Percentiles rank a stretch among this genome's conserved stretches.
These are phyloP conservation scores for Aspergillus hiratsukae DNA, from an alignment of 2,329 filamentous ascomycete species.

Conservation along the genomic window DNA sequence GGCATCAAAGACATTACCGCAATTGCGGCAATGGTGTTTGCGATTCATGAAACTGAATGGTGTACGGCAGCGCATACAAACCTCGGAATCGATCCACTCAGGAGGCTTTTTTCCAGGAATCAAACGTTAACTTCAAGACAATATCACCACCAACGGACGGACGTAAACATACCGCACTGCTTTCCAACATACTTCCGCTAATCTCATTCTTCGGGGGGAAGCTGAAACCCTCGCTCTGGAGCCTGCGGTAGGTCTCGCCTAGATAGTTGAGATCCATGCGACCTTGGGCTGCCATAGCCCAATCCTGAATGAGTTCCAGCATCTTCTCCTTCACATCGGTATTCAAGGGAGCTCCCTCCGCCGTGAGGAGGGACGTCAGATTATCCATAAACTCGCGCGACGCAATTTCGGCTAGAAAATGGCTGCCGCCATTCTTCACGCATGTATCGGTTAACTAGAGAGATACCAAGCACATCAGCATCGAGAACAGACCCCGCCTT, in stretches of 20 bases:
- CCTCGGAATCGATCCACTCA: slow-evolving; percentile 96
- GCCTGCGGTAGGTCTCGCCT: slow-evolving; percentile 73
- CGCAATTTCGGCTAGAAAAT: slow-evolving; percentile 93
- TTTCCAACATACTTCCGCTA: slow-evolving; percentile 96
- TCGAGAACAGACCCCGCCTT: slow-evolving; percentile 2
- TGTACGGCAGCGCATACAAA: slow-evolving; percentile 96
- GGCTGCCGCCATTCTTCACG: slow-evolving; percentile 93
- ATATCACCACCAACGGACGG: background rate
- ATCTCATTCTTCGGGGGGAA: slow-evolving; percentile 86
- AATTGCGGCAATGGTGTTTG: slow-evolving; percentile 97
- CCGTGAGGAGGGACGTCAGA: slow-evolving; percentile 80
- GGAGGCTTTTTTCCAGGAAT: slow-evolving; percentile 60
- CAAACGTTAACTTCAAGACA: slow-evolving; percentile 7
- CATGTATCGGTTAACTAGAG: slow-evolving; percentile 87
- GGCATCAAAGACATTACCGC: slow-evolving; percentile 94
- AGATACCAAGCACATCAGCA: slow-evolving; percentile 10
- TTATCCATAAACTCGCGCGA: slow-evolving; percentile 99
- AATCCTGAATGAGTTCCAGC: slow-evolving; percentile 86
- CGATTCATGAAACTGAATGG: slow-evolving; percentile 96
- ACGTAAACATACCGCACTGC: slow-evolving; percentile 69
- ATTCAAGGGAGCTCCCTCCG: slow-evolving; percentile 71
- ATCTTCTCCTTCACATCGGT: slow-evolving; percentile 84
- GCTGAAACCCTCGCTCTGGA: slow-evolving; percentile 79
- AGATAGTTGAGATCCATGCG: slow-evolving; percentile 81
- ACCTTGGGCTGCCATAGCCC: slow-evolving; percentile 84